Conservation (phyloP, 1,139 yeast species). For the Scheffersomyces titani region DNA sequence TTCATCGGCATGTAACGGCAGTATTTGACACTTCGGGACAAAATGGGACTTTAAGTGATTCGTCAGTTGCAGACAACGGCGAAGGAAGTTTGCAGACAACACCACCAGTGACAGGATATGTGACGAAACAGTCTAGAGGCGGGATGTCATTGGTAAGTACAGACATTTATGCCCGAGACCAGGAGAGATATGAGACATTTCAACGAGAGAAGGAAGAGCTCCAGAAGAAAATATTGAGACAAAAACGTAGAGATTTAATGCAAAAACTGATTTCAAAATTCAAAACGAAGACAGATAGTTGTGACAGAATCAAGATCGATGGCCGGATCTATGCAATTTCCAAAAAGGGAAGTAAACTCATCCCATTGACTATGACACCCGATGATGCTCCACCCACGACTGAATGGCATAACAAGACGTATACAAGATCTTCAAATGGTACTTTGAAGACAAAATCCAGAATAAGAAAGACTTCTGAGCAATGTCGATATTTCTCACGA, state of each 20-base stretch:
- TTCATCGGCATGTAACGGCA: conserved; percentile 26
- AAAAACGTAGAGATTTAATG: conserved; percentile 10
- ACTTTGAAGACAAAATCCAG: conserved; percentile 18
- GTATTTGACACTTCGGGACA: conserved; percentile 13
- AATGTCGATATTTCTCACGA: conserved; percentile 42
- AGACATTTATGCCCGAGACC: conserved; percentile 34
- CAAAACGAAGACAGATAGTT: conserved; percentile 29
- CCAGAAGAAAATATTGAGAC: conserved; percentile 17
- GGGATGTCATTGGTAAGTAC: conserved; percentile 41
- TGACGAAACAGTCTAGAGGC: conserved; percentile 26
- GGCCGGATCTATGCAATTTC: conserved; percentile 38
- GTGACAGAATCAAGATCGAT: conserved; percentile 39
- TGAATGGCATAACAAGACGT: conserved; percentile 33
- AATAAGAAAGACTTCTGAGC: conserved; percentile 16
- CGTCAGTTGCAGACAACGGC: neutral
- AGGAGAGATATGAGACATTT: conserved; percentile 12
- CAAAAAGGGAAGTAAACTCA: conserved; percentile 31
- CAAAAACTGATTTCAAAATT: conserved; percentile 22
- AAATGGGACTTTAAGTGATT: neutral
- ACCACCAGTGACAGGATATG: conserved; percentile 12
- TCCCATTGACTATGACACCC: conserved; percentile 25
- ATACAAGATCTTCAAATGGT: conserved; percentile 25
- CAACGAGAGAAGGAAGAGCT: conserved; percentile 15
- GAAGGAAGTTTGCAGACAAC: neutral
- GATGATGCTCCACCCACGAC: conserved; percentile 7